Evolutionary conservation across 371 early-diverging fungal species (phyloP).

Genomic region (Mucor mucedo): DNA sequence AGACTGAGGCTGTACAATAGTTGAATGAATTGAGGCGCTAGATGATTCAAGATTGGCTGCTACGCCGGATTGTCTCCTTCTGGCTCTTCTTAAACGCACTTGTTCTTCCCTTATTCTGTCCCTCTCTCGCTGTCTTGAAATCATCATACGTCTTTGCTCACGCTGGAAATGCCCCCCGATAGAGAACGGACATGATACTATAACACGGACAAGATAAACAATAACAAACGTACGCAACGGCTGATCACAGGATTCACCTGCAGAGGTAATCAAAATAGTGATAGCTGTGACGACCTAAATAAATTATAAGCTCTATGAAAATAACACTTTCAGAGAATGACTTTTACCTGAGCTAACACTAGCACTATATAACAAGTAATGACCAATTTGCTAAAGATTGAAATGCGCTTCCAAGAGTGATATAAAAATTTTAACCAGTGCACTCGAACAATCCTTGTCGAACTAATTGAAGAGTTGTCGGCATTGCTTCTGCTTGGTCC

Average conservation of each 20-base stretch:
- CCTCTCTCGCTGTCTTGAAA: constrained; percentile 10
- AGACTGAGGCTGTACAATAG: constrained; percentile 4
- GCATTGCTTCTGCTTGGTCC: neutral
- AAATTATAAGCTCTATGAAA: neutral
- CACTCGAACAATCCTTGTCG: constrained; percentile 1
- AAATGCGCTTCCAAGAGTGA: constrained; percentile 22
- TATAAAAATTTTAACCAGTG: constrained; percentile 13
- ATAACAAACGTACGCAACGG: constrained; percentile 42
- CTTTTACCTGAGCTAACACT: constrained; percentile 15
- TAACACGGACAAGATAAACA: constrained; percentile 36
- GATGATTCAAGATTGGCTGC: constrained; percentile 1
- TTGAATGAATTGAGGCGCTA: neutral
- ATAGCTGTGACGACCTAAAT: constrained; percentile 35
- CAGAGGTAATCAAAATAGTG: constrained; percentile 35
- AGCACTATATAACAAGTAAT: constrained; percentile 1
- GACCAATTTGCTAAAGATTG: constrained; percentile 6
- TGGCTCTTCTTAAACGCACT: constrained; percentile 16
- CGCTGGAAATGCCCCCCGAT: constrained; percentile 35
- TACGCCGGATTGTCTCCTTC: constrained; percentile 1
- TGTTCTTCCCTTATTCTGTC: constrained; percentile 17
- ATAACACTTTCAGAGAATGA: no score
- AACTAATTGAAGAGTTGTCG: neutral
- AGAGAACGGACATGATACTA: constrained; percentile 34
- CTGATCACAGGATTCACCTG: constrained; percentile 45
- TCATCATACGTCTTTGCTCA: constrained; percentile 2